phyloP scores from a whole-genome alignment of 305 asterid genomes.

The Rubia peregrina region DNA sequence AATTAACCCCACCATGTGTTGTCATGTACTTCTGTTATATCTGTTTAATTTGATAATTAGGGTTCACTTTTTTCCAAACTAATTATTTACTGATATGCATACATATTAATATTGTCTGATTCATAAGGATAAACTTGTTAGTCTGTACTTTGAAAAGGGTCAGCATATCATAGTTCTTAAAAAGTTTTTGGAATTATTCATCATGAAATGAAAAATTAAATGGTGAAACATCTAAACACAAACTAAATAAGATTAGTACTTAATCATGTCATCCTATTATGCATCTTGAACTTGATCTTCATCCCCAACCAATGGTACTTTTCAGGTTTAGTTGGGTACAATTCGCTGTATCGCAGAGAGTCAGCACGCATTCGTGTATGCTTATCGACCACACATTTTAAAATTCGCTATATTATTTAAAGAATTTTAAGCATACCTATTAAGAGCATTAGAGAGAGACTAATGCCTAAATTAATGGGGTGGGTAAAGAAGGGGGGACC shows the following conservation, averaged over 20 bases:
- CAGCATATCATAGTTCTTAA: too few species aligned
- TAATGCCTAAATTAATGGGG: constrained; percentile 5
- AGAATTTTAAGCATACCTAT: constrained; percentile 15
- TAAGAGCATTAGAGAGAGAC: constrained; percentile 15
- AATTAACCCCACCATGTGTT: neutral
- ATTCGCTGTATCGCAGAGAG: constrained; percentile 7
- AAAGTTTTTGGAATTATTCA: too few species aligned
- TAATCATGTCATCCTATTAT: neutral
- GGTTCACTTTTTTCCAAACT: neutral
- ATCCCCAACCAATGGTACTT: constrained; percentile 6
- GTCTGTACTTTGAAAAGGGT: too few species aligned
- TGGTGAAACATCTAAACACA: neutral
- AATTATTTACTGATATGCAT: too few species aligned
- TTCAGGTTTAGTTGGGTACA: constrained; percentile 22
- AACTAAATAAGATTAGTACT: neutral
- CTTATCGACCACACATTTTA: constrained; percentile 6
- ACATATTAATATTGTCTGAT: too few species aligned
- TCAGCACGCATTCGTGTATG: constrained; percentile 10
- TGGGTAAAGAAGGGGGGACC: constrained; percentile 21
- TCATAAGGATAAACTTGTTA: too few species aligned
- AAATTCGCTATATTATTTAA: constrained; percentile 6
- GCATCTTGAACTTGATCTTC: neutral
- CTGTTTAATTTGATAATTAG: neutral
- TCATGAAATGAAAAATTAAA: neutral
- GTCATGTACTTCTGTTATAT: neutral